Percentiles rank a stretch among this genome's conserved stretches.
Evolutionary conservation across 2,329 filamentous ascomycete species (phyloP).

Genomic region (Aureobasidium lini): DNA sequence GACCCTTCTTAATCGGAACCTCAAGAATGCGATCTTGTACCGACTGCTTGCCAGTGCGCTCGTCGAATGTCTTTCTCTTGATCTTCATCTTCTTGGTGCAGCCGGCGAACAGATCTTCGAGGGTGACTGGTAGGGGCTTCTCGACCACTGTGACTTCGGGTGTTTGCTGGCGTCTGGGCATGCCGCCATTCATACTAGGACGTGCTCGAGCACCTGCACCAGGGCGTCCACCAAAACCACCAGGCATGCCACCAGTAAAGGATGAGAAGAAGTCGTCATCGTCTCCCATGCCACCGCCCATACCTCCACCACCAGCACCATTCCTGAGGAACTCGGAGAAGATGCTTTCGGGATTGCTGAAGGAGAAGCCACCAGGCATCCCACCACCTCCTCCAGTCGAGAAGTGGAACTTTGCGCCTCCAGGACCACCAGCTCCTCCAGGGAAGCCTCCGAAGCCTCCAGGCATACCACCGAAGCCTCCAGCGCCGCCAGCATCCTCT

Average conservation of each 20-base stretch:
- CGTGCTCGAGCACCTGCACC: constrained; percentile 18
- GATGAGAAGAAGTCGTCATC: constrained; percentile 51
- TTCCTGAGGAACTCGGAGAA: constrained; percentile 75
- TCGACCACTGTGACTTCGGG: constrained; percentile 90
- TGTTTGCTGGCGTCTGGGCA: constrained; percentile 46
- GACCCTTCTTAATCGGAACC: constrained; percentile 88
- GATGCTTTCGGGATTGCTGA: constrained; percentile 75
- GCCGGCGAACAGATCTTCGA: constrained; percentile 85
- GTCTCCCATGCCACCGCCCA: constrained; percentile 35
- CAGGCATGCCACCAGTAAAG: constrained; percentile 32
- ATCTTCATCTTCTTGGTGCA: constrained; percentile 97
- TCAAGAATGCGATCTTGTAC: constrained; percentile 86
- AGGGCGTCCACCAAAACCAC: constrained; percentile 29
- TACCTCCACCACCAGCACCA: constrained; percentile 39
- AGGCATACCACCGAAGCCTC: constrained; percentile 48
- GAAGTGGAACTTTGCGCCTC: constrained; percentile 54
- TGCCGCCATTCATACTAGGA: constrained; percentile 24
- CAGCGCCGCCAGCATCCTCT: constrained; percentile 40
- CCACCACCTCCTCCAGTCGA: constrained; percentile 46
- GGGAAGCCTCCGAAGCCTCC: constrained; percentile 36
- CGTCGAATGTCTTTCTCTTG: constrained; percentile 89
- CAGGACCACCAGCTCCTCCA: constrained; percentile 36
- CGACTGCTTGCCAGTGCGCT: constrained; percentile 68
- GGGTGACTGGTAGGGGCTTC: constrained; percentile 66
- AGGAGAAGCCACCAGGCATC: constrained; percentile 45